Percentiles rank a stretch among this genome's conserved stretches.
phyloP scores from a whole-genome alignment of 768 basidiomycete species.

The Harrya chromipes region DNA sequence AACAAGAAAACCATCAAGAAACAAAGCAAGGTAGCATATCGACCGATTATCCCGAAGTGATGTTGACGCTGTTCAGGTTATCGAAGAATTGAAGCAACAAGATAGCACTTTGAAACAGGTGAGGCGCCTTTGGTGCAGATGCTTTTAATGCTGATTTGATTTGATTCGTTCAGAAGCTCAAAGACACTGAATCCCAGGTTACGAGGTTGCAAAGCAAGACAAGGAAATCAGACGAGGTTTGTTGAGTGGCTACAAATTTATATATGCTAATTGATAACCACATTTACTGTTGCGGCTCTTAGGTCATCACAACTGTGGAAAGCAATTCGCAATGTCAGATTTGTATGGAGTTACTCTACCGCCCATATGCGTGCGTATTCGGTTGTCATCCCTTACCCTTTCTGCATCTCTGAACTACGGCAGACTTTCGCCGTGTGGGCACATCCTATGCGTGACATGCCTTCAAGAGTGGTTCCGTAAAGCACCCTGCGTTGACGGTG shows the following conservation, averaged over 20 bases:
- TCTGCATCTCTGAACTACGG: constrained; percentile 5
- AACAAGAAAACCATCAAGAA: constrained; percentile 51
- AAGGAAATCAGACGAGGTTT: constrained; percentile 58
- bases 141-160: not conserved
- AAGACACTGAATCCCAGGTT: constrained; percentile 46
- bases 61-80: constrained; percentile 36
- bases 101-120: constrained; percentile 39
- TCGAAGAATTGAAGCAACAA: constrained; percentile 51
- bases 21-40: constrained; percentile 51
- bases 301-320: constrained; percentile 60
- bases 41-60: not conserved
- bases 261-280: not conserved
- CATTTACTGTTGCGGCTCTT: not conserved
- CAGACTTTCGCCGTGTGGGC: constrained; percentile 74
- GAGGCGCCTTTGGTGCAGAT: not conserved
- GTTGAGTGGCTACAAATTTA: constrained; percentile 2
- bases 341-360: constrained; percentile 65
- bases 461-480: constrained; percentile 78
- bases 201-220: constrained; percentile 43
- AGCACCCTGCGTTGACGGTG: constrained; percentile 50
- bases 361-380: constrained; percentile 61
- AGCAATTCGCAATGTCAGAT: constrained; percentile 67
- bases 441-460: constrained; percentile 69
- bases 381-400: not conserved
- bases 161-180: constrained; percentile 34